A percentile compares a stretch with the other conserved stretches of the same genome.
phyloP scores from a whole-genome alignment of 1,139 yeast species.

The Candida sp. region DNA sequence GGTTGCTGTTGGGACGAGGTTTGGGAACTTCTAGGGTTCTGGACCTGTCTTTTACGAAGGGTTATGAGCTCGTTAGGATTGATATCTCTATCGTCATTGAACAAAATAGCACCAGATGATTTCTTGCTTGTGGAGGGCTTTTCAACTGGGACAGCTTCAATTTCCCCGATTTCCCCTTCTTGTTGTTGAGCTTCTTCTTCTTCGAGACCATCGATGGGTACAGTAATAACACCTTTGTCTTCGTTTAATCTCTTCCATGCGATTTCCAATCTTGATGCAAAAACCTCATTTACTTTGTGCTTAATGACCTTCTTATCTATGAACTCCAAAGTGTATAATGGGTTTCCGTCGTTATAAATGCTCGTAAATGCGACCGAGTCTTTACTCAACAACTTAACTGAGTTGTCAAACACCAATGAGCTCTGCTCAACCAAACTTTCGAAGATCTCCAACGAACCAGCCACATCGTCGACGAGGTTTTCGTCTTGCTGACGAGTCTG shows the following conservation, averaged over 20 bases:
- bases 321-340: constrained; percentile 22
- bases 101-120: constrained; percentile 6
- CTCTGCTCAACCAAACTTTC: constrained; percentile 3
- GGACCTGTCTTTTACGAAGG: constrained; percentile 36
- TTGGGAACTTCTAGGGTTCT: constrained; percentile 1
- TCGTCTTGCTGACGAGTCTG: background rate
- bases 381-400: constrained; percentile 15
- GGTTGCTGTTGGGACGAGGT: background rate
- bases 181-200: constrained; percentile 11
- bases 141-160: too few relatives aligned
- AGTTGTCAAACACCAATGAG: constrained; percentile 1
- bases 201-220: constrained; percentile 17
- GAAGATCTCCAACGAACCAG: background rate
- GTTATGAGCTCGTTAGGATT: constrained; percentile 61
- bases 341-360: constrained; percentile 8
- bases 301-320: constrained; percentile 16
- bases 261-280: constrained; percentile 18
- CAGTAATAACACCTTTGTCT: constrained; percentile 11
- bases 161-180: too few relatives aligned
- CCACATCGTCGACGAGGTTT: background rate
- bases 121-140: background rate
- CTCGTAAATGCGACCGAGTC: constrained; percentile 19
- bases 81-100: constrained; percentile 17
- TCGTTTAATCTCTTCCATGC: constrained; percentile 23
- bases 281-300: constrained; percentile 21